Percentiles rank a stretch among this genome's conserved stretches.
phyloP scores from a whole-genome alignment of 495 filamentous ascomycete species.

The Penicillium odoratum region DNA sequence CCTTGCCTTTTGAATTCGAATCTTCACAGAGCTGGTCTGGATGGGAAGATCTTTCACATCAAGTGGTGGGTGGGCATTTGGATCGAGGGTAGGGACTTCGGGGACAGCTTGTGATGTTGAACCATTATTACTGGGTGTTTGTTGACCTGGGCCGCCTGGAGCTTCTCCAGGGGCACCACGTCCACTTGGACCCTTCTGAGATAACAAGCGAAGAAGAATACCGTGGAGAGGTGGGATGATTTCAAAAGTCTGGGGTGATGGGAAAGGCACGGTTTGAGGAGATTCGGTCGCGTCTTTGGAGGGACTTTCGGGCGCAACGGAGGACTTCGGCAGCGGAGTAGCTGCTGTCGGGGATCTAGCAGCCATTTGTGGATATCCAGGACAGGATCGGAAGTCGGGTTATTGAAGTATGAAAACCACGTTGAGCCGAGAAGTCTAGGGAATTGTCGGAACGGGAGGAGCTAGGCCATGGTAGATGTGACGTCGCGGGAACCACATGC shows the following conservation, averaged over 20 bases:
- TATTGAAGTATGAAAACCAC: not conserved
- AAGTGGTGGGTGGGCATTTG: constrained; percentile 48
- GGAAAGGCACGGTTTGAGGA: constrained; percentile 54
- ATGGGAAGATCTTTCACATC: constrained; percentile 76
- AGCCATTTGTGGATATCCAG: constrained; percentile 30
- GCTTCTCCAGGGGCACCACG: constrained; percentile 25
- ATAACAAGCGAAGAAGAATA: constrained; percentile 71
- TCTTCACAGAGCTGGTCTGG: constrained; percentile 70
- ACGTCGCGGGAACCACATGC: constrained; percentile 42
- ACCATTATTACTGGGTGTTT: constrained; percentile 25
- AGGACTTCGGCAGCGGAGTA: constrained; percentile 41
- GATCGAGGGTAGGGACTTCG: constrained; percentile 28
- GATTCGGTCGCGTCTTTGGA: constrained; percentile 39
- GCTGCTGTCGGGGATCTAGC: constrained; percentile 40
- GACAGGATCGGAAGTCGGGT: constrained; percentile 17
- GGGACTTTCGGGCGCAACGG: constrained; percentile 44
- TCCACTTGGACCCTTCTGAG: constrained; percentile 24
- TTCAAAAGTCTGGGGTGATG: constrained; percentile 68
- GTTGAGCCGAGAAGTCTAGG: constrained; percentile 30
- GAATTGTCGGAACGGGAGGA: constrained; percentile 38
- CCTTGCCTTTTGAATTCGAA: constrained; percentile 77
- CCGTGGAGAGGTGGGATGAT: constrained; percentile 78
- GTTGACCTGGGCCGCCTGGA: constrained; percentile 29
- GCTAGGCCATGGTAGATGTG: constrained; percentile 9
- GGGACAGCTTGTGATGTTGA: constrained; percentile 26